Conservation (phyloP, 2,329 filamentous ascomycete species). For the Rachicladosporium sp. region DNA sequence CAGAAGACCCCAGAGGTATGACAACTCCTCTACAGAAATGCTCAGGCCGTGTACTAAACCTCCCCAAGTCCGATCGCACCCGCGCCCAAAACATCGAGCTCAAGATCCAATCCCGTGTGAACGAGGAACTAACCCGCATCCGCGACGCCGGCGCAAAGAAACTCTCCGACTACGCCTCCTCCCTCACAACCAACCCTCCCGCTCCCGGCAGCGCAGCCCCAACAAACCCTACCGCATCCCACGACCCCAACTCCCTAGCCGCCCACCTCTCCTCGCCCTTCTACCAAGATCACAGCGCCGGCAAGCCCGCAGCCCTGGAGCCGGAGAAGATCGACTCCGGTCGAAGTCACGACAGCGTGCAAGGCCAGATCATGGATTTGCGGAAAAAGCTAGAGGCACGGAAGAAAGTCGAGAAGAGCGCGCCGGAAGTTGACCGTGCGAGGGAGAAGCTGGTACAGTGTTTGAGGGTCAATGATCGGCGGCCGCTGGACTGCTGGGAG, state of each 20-base stretch:
- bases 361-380: constrained; percentile 45
- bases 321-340: constrained; percentile 29
- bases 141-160: constrained; percentile 57
- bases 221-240: constrained; percentile 4
- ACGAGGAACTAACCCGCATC: constrained; percentile 70
- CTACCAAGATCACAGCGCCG: constrained; percentile 24
- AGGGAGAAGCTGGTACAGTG: constrained; percentile 68
- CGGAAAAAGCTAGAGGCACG: constrained; percentile 37
- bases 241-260: constrained; percentile 17
- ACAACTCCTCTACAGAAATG: constrained; percentile 1
- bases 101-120: constrained; percentile 76
- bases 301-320: constrained; percentile 11
- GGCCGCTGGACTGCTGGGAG: constrained; percentile 86
- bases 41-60: not conserved
- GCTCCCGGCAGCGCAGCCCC: constrained; percentile 13
- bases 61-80: constrained; percentile 67
- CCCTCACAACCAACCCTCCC: constrained; percentile 27
- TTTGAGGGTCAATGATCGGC: constrained; percentile 69
- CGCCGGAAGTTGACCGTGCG: constrained; percentile 60
- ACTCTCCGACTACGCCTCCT: constrained; percentile 54
- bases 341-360: constrained; percentile 40
- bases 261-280: constrained; percentile 22
- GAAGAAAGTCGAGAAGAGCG: constrained; percentile 50
- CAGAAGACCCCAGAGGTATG: constrained; percentile 76
- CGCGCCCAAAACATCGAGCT: constrained; percentile 74